Conservation (phyloP, 2,329 filamentous ascomycete species). For the Proliferodiscus dingleyae region DNA sequence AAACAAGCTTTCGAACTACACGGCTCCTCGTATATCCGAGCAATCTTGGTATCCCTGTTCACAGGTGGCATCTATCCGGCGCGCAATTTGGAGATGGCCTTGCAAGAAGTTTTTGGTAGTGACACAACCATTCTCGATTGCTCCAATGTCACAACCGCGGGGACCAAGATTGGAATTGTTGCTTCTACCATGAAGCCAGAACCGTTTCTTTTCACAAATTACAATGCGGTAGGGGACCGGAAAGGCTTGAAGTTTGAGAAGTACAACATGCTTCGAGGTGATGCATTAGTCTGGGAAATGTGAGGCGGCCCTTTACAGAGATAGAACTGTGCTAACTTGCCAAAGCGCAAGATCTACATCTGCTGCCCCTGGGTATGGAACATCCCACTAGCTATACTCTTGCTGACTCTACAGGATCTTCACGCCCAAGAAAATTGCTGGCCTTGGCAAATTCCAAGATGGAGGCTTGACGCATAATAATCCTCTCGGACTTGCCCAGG, state of each 20-base stretch:
- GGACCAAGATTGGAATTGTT: conserved; percentile 18
- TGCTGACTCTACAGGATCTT: conserved; percentile 8
- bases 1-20: conserved; percentile 17
- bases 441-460: conserved; percentile 24
- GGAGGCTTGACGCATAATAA: conserved; percentile 21
- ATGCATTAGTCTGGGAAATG: conserved; percentile 20
- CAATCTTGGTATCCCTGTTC: conserved; percentile 14
- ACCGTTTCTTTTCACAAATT: conserved; percentile 23
- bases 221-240: conserved; percentile 17
- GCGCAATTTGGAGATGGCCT: conserved; percentile 16
- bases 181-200: conserved; percentile 17
- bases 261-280: conserved; percentile 16
- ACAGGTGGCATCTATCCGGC: conserved; percentile 19
- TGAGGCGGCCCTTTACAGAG: conserved; percentile 4
- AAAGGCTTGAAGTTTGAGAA: conserved; percentile 10
- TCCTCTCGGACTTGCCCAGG: conserved; percentile 15
- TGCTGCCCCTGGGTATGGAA: conserved; percentile 16
- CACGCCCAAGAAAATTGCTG: conserved; percentile 15
- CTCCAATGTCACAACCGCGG: conserved; percentile 15
- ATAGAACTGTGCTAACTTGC: conserved; percentile 10
- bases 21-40: conserved; percentile 3
- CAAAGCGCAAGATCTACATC: conserved; percentile 19
- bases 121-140: conserved; percentile 19
- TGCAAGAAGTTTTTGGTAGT: conserved; percentile 19
- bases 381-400: background rate